phyloP scores from a whole-genome alignment of 1,139 yeast species.

The Magnusiomyces suaveolens region DNA sequence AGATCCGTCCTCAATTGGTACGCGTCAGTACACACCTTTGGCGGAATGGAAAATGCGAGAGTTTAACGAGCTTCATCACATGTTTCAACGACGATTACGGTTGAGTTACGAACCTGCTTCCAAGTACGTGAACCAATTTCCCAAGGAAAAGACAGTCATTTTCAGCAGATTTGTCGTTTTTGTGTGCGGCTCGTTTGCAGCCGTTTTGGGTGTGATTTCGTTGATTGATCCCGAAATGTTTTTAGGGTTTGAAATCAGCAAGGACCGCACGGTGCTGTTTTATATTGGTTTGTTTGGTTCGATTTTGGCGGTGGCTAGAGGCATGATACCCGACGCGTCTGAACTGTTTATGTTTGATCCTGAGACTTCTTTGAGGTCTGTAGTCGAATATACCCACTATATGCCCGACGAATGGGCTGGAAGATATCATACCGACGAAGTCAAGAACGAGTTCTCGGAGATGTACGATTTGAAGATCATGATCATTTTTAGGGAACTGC shows the following conservation, averaged over 20 bases:
- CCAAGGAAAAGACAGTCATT: conserved; percentile 66
- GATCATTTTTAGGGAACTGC: conserved; percentile 65
- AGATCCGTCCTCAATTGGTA: conserved; percentile 76
- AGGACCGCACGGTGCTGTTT: conserved; percentile 71
- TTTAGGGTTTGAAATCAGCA: conserved; percentile 78
- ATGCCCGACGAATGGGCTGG: conserved; percentile 83
- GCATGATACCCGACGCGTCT: conserved; percentile 43
- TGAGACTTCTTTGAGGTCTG: conserved; percentile 67
- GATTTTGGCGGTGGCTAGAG: conserved; percentile 61
- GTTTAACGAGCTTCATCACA: conserved; percentile 83
- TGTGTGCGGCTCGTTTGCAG: conserved; percentile 79
- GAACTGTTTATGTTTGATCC: conserved; percentile 76
- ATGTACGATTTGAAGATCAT: conserved; percentile 66
- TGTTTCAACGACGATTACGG: conserved; percentile 68
- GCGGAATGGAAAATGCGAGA: conserved; percentile 96
- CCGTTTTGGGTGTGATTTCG: conserved; percentile 74
- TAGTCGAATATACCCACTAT: conserved; percentile 82
- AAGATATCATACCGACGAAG: conserved; percentile 68
- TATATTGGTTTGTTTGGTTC: conserved; percentile 84
- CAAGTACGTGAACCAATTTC: conserved; percentile 81
- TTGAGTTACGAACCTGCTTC: conserved; percentile 73
- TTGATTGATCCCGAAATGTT: conserved; percentile 88
- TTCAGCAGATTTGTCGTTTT: conserved; percentile 61
- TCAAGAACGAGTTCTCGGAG: conserved; percentile 71
- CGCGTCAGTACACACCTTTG: conserved; percentile 83